Evolutionary conservation across 2,329 filamentous ascomycete genomes (phyloP), one percentile per base, ranked within the genome.

Genomic region (Sarocladium kiliense): DNA sequence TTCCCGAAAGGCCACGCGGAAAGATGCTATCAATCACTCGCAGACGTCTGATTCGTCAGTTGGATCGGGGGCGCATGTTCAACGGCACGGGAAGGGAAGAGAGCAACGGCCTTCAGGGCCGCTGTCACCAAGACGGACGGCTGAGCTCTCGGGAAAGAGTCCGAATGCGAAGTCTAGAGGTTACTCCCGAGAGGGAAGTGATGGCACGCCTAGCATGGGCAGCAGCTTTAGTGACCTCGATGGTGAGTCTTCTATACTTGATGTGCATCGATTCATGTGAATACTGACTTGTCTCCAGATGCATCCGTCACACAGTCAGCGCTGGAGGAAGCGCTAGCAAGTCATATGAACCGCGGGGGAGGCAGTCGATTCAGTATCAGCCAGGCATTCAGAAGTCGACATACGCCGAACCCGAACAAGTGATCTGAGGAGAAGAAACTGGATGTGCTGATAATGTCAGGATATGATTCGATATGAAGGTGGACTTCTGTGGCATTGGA

Each of bases 191-290:
- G 84, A 87, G 58, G 82, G 82, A 12, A 90, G 86, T 64, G 87
- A 91, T 59, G 86, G 86, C 14, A 87, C 85, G 14, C 87, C 86
- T 1, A 91, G 87, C 62, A 91, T 91, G 84, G 88, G 89, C 1
- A 93, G 89, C 67, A 92, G 88, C 63, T 94, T 91, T 64, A 93
- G 88, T 69, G 90, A 94, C 72, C 77, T 95, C 42, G 89, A 93
- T 66, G 88, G 88, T 82, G 74, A 57, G 68, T 62, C n/a, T n/a
- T n/a, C n/a, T n/a, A n/a, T n/a, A n/a, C n/a, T n/a, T n/a, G n/a
- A n/a, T n/a, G n/a, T 14, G 30, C 7, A 32, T 6, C 7, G 30
- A 7, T 12, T 32, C 7, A 6, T 32, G 30, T 32, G 30, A 12
- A 7, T 7, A 16, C 36, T 39, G 36, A 39, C 36, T 39, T 39